These are phyloP conservation scores for Salix koriyanagi DNA, from an alignment of 345 rosid species.

Conservation along the genomic window DNA sequence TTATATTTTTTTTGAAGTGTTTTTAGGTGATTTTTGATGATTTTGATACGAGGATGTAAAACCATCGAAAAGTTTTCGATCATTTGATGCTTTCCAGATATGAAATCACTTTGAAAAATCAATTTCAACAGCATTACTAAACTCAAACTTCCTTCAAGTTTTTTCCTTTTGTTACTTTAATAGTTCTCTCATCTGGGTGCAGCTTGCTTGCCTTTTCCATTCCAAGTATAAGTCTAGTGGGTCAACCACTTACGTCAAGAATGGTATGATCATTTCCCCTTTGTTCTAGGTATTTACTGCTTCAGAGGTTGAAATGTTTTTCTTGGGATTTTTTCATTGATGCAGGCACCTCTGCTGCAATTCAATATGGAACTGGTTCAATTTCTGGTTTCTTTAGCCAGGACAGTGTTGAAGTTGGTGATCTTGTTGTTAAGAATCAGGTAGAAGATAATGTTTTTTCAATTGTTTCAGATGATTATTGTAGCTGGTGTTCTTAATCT, in stretches of 20 bases:
- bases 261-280: conserved; percentile 16
- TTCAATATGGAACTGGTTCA: conserved; percentile 31
- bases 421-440: conserved; percentile 27
- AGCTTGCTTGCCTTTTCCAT: conserved; percentile 34
- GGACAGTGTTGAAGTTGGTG: conserved; percentile 30
- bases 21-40: not conserved
- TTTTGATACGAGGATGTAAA: too few relatives aligned
- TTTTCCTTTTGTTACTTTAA: not conserved
- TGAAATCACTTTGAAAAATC: too few relatives aligned
- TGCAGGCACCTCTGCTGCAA: conserved; percentile 30
- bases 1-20: not conserved
- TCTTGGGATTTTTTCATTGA: not conserved
- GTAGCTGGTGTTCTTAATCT: not conserved
- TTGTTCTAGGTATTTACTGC: not conserved
- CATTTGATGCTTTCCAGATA: too few relatives aligned
- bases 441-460: not conserved
- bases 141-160: not conserved
- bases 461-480: not conserved
- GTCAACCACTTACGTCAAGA: conserved; percentile 20
- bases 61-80: too few relatives aligned
- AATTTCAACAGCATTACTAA: too few relatives aligned
- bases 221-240: conserved; percentile 23
- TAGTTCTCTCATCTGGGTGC: not conserved
- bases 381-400: conserved; percentile 31
- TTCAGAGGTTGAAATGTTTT: not conserved